These are phyloP conservation scores for Heterobasidion occidentale DNA, from an alignment of 1,284 basidiomycete species.

Conservation along the genomic window DNA sequence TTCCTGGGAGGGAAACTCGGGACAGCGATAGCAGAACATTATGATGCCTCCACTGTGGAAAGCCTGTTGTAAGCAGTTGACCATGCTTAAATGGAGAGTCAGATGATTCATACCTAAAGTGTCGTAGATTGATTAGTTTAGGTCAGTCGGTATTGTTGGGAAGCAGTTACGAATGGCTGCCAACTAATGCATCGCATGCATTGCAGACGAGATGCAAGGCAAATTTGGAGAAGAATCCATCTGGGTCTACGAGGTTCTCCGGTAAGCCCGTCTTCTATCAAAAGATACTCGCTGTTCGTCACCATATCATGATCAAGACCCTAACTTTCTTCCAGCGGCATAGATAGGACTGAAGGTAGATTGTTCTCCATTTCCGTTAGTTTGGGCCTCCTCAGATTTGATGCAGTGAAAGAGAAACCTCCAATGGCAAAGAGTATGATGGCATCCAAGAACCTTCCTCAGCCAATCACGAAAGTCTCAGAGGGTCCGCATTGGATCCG, in stretches of 20 bases:
- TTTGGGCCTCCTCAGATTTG: neutral
- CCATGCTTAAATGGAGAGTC: too few relatives aligned
- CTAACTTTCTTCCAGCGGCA: constrained; percentile 47
- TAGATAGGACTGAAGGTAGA: constrained; percentile 84
- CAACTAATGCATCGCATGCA: constrained; percentile 1
- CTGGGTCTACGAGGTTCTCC: constrained; percentile 85
- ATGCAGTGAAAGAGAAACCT: constrained; percentile 78
- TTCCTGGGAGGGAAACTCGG: constrained; percentile 95
- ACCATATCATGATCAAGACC: neutral
- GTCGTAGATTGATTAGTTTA: constrained; percentile 36
- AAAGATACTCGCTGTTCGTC: constrained; percentile 1
- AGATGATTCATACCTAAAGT: neutral
- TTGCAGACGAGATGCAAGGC: constrained; percentile 69
- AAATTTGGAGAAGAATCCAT: constrained; percentile 81
- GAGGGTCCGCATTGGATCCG: constrained; percentile 88
- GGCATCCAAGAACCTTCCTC: constrained; percentile 85
- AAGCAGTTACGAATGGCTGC: constrained; percentile 1
- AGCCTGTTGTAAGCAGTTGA: constrained; percentile 65
- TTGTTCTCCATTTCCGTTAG: neutral
- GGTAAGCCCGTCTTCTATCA: constrained; percentile 32
- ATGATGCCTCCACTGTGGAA: constrained; percentile 81
- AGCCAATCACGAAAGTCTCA: constrained; percentile 61
- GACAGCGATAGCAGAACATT: constrained; percentile 79
- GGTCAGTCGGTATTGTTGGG: constrained; percentile 23
- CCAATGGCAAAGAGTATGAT: constrained; percentile 85